phyloP scores from a whole-genome alignment of 768 basidiomycete species.

The Mycena vulgaris region DNA sequence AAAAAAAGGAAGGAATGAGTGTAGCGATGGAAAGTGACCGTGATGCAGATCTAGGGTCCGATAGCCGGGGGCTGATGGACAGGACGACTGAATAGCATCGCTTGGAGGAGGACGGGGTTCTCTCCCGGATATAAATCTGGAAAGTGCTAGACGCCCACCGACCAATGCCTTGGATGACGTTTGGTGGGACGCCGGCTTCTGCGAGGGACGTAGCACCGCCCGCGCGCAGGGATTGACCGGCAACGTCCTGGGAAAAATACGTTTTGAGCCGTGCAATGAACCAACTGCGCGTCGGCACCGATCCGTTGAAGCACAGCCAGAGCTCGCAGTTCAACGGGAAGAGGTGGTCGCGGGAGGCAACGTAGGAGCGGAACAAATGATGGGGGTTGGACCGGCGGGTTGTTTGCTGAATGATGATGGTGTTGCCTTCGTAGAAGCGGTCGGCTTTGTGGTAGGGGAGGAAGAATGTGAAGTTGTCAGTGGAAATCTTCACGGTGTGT shows the following conservation, averaged over 20 bases:
- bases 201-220: slow-evolving; percentile 55
- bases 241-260: slow-evolving; percentile 37
- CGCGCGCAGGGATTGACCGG: slow-evolving; percentile 51
- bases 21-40: too few species aligned
- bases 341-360: background rate
- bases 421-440: slow-evolving; percentile 7
- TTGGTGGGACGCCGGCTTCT: slow-evolving; percentile 40
- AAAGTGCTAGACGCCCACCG: slow-evolving; percentile 53
- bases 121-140: slow-evolving; percentile 50
- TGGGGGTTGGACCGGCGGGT: background rate
- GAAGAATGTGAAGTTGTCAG: slow-evolving; percentile 37
- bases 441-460: slow-evolving; percentile 49
- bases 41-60: too few species aligned
- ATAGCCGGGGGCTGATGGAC: slow-evolving; percentile 1
- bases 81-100: background rate
- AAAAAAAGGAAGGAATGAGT: too few species aligned
- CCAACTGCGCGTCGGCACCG: background rate
- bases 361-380: background rate
- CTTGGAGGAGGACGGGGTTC: slow-evolving; percentile 46
- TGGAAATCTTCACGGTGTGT: too few species aligned
- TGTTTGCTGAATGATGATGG: background rate
- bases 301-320: background rate
- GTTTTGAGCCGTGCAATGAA: slow-evolving; percentile 39
- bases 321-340: background rate
- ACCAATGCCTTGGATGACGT: slow-evolving; percentile 49